Base-by-base conservation (phyloP, 768 basidiomycete species). In the Termitomyces sp. region DNA sequence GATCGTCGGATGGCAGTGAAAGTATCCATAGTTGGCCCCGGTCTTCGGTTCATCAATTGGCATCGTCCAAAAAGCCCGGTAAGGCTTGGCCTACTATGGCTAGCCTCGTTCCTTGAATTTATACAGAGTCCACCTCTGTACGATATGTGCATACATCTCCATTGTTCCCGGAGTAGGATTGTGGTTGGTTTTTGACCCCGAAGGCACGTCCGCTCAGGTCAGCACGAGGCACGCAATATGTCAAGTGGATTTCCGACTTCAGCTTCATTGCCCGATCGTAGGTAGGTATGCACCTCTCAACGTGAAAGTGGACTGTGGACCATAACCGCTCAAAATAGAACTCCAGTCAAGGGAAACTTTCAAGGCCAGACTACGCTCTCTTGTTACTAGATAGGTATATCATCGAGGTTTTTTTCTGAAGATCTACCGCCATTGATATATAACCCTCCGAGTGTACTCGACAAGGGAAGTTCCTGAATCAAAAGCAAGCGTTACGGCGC, bases 31-130 rank as follows among this genome's bases (percentile, higher is more conserved):
- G 22, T 4, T 51, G 29, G 34, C 1, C 4, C 42, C 56, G 28
- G 42, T 7, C 39, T 44, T 20, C 56, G 46, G 52, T 28, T 49
- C 18, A 41, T 15, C 33, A 28, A 8, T 20, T 55, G 28, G 33
- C 58, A 49, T 51, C 20, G 8, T 48, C n/a, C 28, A 16, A 46
- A 51, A 24, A 42, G 53, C 49, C 51, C 56, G 49, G 44, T 48
- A 58, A 39, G 60, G 36, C 45, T 58, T 51, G 54, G 49, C 15
- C 37, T 15, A 36, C 29, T 24, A 18, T 3, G 29, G 44, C 33
- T 53, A 26, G 50, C 20, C 41, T 54, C 37, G 22, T 26, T 53
- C 16, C 33, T 37, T 54, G 36, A 24, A n/a, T 24, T 39, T 44
- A 3, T 26, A 22, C n/a, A 20, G 16, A 41, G 39, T 20, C 4